These are phyloP conservation scores for Geotrichum aggregatum DNA, from an alignment of 1,139 yeast genomes.

Conservation along the genomic window DNA sequence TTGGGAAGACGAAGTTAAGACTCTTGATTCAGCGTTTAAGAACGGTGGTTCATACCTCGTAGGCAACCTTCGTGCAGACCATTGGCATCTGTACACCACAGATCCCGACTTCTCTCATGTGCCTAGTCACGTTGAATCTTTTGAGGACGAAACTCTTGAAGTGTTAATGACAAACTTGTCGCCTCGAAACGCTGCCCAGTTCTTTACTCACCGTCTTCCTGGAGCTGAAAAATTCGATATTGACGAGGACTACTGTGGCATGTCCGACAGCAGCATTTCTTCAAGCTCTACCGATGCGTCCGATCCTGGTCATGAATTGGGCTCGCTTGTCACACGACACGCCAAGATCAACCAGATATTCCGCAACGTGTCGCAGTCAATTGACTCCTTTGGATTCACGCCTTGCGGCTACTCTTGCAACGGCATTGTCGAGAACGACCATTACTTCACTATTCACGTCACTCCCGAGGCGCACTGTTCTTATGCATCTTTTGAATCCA, in stretches of 20 bases:
- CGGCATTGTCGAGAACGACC: conserved; percentile 55
- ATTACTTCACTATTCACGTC: conserved; percentile 86
- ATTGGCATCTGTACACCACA: conserved; percentile 85
- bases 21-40: conserved; percentile 59
- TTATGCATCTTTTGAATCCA: conserved; percentile 92
- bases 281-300: conserved; percentile 24
- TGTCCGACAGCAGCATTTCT: conserved; percentile 15
- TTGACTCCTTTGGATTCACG: conserved; percentile 85
- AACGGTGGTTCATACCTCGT: conserved; percentile 69
- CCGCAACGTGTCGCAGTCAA: conserved; percentile 38
- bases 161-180: conserved; percentile 85
- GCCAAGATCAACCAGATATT: conserved; percentile 63
- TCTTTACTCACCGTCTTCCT: conserved; percentile 57
- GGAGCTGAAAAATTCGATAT: conserved; percentile 34
- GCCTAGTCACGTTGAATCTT: conserved; percentile 19
- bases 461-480: conserved; percentile 95
- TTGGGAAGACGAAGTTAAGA: conserved; percentile 77
- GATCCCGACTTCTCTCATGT: conserved; percentile 29
- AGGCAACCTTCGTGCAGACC: conserved; percentile 76
- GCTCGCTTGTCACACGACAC: conserved; percentile 59
- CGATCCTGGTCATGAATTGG: conserved; percentile 77
- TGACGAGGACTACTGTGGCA: conserved; percentile 33
- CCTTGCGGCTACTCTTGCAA: conserved; percentile 97
- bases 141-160: conserved; percentile 75
- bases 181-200: conserved; percentile 54